Conservation (phyloP, 495 filamentous ascomycete genomes). For the Penicillium pancosmium region DNA sequence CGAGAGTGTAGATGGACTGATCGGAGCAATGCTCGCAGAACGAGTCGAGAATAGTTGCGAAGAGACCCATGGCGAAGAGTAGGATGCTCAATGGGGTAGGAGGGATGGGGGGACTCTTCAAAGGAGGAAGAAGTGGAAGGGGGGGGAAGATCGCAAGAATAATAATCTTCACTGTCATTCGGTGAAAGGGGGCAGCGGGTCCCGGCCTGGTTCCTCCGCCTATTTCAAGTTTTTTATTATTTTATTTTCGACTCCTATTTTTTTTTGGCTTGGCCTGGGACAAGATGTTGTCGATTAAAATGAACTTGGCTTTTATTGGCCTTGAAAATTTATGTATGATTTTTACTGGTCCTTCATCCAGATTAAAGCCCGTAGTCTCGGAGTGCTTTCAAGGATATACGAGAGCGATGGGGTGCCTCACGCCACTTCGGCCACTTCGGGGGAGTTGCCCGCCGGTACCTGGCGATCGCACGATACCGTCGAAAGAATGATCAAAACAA, state of each 20-base stretch:
- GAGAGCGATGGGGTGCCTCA: not conserved
- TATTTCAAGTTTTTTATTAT: slow-evolving; percentile 7
- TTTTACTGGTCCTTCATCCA: too few species aligned
- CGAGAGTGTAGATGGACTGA: slow-evolving; percentile 37
- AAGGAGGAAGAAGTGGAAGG: slow-evolving; percentile 16
- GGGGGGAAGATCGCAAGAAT: slow-evolving; percentile 22
- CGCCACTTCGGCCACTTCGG: slow-evolving; percentile 27
- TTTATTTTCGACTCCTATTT: not conserved
- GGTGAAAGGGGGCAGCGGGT: slow-evolving; percentile 8
- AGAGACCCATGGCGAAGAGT: slow-evolving; percentile 39
- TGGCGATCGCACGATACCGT: slow-evolving; percentile 13
- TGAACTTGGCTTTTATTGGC: too few species aligned
- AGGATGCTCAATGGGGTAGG: slow-evolving; percentile 1
- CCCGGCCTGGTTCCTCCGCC: not conserved
- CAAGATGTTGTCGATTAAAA: too few species aligned
- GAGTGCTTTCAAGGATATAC: too few species aligned
- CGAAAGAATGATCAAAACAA: not conserved
- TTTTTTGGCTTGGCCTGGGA: too few species aligned
- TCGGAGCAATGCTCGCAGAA: slow-evolving; percentile 46
- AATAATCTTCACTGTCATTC: slow-evolving; percentile 34
- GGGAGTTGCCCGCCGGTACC: slow-evolving; percentile 11
- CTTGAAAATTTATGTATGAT: too few species aligned
- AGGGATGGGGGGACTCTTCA: not conserved
- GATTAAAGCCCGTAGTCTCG: too few species aligned
- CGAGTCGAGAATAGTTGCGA: slow-evolving; percentile 37